A percentile compares a stretch with the other conserved stretches of the same genome.
Evolutionary conservation across 805 yeast species (phyloP).

Genomic region (Ogataea pignaliae): DNA sequence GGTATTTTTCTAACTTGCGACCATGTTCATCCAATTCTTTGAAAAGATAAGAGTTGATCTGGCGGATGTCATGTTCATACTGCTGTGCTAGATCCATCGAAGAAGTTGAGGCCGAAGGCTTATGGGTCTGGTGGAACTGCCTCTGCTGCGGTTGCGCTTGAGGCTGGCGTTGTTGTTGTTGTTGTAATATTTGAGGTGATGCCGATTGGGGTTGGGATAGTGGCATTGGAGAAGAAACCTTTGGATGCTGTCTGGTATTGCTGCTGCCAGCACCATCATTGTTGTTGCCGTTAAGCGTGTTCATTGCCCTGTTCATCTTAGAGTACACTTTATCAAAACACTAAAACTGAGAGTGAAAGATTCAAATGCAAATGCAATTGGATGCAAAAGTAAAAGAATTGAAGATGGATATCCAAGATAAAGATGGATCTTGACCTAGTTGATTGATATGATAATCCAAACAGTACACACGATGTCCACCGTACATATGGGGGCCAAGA

Average conservation of each 20-base stretch:
- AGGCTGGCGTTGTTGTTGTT: not conserved
- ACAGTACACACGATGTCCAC: no score
- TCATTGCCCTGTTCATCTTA: not conserved
- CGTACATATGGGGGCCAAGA: no score
- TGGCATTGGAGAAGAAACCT: not conserved
- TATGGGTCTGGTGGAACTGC: constrained; percentile 8
- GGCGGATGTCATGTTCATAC: constrained; percentile 50
- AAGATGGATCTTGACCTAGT: no score
- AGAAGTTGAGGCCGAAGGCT: constrained; percentile 14
- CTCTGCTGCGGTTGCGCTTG: not conserved
- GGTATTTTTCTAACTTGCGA: constrained; percentile 50
- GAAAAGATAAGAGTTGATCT: constrained; percentile 47
- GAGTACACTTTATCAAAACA: no score
- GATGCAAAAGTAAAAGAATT: no score
- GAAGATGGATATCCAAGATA: no score
- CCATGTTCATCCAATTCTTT: constrained; percentile 40
- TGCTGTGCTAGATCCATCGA: constrained; percentile 46
- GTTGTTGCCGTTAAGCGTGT: not conserved
- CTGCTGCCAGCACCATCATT: not conserved
- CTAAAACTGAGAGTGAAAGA: no score
- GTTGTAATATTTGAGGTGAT: not conserved
- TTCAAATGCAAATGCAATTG: no score
- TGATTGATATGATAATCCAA: no score
- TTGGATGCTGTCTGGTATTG: not conserved
- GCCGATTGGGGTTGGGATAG: not conserved